These are phyloP conservation scores for Boletus sensibilis DNA, from an alignment of 768 basidiomycete species.

Conservation along the genomic window DNA sequence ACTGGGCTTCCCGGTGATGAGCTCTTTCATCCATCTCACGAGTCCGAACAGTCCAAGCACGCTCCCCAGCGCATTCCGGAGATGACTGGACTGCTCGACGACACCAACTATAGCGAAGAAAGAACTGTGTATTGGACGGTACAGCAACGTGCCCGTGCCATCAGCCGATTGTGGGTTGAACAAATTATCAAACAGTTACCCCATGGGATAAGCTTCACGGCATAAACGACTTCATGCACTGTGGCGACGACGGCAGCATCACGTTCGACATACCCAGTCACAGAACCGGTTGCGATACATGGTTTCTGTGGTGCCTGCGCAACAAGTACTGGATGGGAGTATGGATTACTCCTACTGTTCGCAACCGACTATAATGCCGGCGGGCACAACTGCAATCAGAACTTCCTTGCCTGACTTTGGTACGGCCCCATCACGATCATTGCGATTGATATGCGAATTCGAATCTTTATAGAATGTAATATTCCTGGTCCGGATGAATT, in stretches of 20 bases:
- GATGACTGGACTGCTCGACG: conserved; percentile 89
- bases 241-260: neutral
- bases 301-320: neutral
- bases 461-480: neutral
- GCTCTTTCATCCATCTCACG: conserved; percentile 77
- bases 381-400: neutral
- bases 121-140: conserved; percentile 72
- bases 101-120: conserved; percentile 98
- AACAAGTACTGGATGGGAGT: neutral
- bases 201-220: neutral
- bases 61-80: conserved; percentile 90
- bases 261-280: too few species aligned
- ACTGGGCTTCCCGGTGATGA: conserved; percentile 46
- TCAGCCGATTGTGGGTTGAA: neutral
- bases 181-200: neutral
- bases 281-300: neutral
- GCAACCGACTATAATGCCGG: too few species aligned
- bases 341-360: neutral
- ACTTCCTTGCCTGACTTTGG: neutral
- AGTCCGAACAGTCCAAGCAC: conserved; percentile 92
- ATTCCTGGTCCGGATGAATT: neutral
- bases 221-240: neutral
- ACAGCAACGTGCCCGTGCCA: neutral
- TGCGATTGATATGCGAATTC: neutral
- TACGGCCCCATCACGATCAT: neutral